Conservation (phyloP, 495 filamentous ascomycete genomes). For the Trichoderma gamsii region DNA sequence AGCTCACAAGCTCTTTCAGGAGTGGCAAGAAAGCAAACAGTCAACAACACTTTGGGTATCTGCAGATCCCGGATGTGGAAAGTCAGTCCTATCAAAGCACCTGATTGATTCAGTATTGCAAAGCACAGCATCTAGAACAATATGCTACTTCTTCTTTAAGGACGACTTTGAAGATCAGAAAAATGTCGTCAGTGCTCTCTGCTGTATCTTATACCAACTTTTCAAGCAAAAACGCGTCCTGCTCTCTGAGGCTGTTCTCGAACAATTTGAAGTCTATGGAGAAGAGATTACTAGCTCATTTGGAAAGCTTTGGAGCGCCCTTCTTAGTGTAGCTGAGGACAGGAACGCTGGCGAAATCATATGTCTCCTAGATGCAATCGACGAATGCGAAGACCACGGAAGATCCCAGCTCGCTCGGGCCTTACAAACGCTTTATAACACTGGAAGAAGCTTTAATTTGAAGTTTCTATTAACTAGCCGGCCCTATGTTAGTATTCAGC, state of each 20-base stretch:
- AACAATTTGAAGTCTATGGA: not conserved
- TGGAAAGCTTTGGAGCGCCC: not conserved
- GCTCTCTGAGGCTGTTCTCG: not conserved
- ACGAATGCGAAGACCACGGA: not conserved
- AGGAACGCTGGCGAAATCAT: not conserved
- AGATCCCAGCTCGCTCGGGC: not conserved
- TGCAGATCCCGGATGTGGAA: constrained; percentile 51
- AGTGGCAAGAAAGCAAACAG: constrained; percentile 26
- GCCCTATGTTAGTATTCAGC: constrained; percentile 19
- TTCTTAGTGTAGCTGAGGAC: not conserved
- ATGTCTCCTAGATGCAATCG: not conserved
- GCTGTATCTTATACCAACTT: constrained; percentile 41
- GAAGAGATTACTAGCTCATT: not conserved
- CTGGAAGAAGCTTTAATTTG: not conserved
- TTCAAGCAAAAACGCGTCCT: not conserved
- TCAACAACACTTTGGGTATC: constrained; percentile 42
- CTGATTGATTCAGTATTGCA: constrained; percentile 35
- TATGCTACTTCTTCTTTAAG: constrained; percentile 56
- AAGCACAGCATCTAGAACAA: constrained; percentile 22
- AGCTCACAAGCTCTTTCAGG: constrained; percentile 27
- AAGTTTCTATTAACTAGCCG: constrained; percentile 32
- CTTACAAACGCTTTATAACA: not conserved
- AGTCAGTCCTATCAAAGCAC: constrained; percentile 45
- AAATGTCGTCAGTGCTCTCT: constrained; percentile 33
- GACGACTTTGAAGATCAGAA: constrained; percentile 44